Percentiles rank a stretch among this genome's conserved stretches.
phyloP scores from a whole-genome alignment of 306 rosid genomes.

The Rubus parviflorus region DNA sequence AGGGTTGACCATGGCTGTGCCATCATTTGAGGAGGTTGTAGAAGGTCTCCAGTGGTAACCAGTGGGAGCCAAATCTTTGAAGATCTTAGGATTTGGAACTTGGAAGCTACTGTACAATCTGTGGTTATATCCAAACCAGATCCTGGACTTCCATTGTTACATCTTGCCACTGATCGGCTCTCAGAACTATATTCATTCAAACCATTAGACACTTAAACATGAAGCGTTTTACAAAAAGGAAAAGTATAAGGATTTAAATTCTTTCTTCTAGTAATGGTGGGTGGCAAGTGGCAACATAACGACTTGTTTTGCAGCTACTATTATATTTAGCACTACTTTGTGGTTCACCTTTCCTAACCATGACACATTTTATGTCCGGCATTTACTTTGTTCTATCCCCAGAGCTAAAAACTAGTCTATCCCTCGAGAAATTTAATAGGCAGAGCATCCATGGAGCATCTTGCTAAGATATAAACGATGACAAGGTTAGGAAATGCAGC shows the following conservation, averaged over 20 bases:
- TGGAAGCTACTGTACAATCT: not conserved
- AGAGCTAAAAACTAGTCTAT: not conserved
- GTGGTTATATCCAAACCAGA: not conserved
- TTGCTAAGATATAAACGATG: not conserved
- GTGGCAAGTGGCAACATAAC: not conserved
- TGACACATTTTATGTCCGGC: not conserved
- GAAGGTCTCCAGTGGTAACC: not conserved
- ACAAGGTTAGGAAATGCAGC: not conserved
- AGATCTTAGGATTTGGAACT: not conserved
- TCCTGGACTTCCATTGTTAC: not conserved
- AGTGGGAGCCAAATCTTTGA: not conserved
- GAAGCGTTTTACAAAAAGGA: not conserved
- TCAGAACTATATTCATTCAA: not conserved
- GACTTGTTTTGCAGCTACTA: not conserved
- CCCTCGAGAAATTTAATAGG: not conserved
- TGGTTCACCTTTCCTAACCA: constrained; percentile 4
- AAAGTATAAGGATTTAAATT: not conserved
- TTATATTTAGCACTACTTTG: not conserved
- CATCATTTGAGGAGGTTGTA: not conserved
- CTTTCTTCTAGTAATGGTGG: not conserved
- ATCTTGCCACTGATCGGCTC: not conserved
- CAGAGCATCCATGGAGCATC: not conserved
- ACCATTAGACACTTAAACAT: not conserved
- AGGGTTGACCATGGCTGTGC: not conserved
- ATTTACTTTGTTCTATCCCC: not conserved